These are phyloP conservation scores for Melianthus villosus DNA, from an alignment of 441 rosid species.

Conservation along the genomic window DNA sequence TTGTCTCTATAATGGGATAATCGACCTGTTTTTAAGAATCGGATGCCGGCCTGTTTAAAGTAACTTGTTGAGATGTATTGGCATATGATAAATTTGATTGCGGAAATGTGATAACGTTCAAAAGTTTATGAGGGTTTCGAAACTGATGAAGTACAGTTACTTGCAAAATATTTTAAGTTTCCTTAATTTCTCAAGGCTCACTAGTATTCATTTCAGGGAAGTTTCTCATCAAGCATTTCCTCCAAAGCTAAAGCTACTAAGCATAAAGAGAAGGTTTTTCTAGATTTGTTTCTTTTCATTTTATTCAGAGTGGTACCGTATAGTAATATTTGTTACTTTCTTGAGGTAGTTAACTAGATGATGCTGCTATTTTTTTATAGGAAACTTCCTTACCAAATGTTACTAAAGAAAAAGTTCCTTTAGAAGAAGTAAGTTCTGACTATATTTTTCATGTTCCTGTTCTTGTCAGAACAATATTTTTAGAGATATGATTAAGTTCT, in stretches of 20 bases:
- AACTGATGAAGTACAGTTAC: no score
- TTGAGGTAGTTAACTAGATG: neutral
- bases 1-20: no score
- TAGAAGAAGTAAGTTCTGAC: slow-evolving; percentile 10
- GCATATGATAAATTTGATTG: no score
- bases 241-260: slow-evolving; percentile 11
- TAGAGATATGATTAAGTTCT: neutral
- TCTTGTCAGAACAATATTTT: neutral
- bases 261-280: slow-evolving; percentile 20
- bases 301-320: no score
- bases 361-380: slow-evolving; percentile 5
- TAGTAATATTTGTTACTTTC: no score
- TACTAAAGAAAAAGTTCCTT: slow-evolving; percentile 9
- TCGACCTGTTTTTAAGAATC: no score
- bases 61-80: no score
- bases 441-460: neutral
- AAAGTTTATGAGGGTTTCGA: no score
- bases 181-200: neutral
- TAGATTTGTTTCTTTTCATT: neutral
- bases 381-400: slow-evolving; percentile 8
- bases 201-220: slow-evolving; percentile 17
- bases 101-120: no score
- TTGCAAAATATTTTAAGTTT: no score
- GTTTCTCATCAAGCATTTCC: slow-evolving; percentile 13
- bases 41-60: no score